Conservation (phyloP, 2,329 filamentous ascomycete species). For the Monosporascus sp. region DNA sequence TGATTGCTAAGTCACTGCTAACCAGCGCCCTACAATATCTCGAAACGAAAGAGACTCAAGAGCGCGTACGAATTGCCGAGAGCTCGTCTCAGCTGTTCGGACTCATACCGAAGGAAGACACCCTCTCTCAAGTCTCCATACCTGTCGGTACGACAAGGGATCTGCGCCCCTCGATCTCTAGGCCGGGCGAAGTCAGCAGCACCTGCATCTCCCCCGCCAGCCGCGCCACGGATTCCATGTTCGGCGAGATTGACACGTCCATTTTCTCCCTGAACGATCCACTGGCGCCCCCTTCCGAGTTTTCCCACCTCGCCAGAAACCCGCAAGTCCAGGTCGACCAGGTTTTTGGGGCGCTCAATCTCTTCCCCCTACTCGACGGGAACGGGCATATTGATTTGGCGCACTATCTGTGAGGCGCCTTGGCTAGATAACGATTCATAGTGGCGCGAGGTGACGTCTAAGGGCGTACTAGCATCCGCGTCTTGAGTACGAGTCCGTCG, state of each 20-base stretch:
- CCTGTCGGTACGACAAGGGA: not conserved
- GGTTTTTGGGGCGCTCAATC: constrained; percentile 39
- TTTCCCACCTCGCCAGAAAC: constrained; percentile 33
- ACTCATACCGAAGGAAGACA: constrained; percentile 33
- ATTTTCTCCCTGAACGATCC: constrained; percentile 24
- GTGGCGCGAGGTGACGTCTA: too few species aligned
- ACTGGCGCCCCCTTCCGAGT: constrained; percentile 25
- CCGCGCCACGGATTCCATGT: constrained; percentile 7
- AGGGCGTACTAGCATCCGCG: too few species aligned
- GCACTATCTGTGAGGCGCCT: constrained; percentile 27
- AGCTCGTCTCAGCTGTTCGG: constrained; percentile 49
- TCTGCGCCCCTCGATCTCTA: not conserved
- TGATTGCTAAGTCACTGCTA: constrained; percentile 48
- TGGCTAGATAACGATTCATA: too few species aligned
- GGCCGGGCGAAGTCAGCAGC: constrained; percentile 11
- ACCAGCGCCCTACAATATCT: constrained; percentile 41
- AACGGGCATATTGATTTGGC: constrained; percentile 50
- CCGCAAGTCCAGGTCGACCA: constrained; percentile 37
- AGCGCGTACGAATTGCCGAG: constrained; percentile 42
- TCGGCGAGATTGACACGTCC: constrained; percentile 20
- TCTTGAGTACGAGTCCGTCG: too few species aligned
- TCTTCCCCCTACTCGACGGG: constrained; percentile 47
- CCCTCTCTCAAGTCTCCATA: not conserved
- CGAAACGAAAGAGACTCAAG: constrained; percentile 42
- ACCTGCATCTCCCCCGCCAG: constrained; percentile 19